phyloP scores from a whole-genome alignment of 2,329 filamentous ascomycete genomes.

The Cladosporium sp. region DNA sequence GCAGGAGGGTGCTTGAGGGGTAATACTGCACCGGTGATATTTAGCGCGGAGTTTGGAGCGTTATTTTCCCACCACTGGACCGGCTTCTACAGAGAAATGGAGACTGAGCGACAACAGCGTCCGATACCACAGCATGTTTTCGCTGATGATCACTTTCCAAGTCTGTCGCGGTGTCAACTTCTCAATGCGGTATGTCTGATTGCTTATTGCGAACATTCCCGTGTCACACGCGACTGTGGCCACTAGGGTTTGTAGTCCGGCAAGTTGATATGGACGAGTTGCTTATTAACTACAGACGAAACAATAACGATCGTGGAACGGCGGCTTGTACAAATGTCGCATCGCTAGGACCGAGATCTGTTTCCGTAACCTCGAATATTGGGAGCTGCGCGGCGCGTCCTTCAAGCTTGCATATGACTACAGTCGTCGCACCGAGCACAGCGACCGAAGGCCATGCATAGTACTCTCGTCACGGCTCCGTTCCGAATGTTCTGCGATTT shows the following conservation, averaged over 20 bases:
- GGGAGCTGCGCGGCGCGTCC: background rate
- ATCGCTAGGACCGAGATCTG: background rate
- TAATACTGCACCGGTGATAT: background rate
- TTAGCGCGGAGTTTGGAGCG: conserved; percentile 6
- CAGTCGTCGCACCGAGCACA: background rate
- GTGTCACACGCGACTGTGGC: background rate
- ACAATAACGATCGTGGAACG: background rate
- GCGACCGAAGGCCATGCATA: background rate
- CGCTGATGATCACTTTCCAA: background rate
- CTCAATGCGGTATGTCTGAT: background rate
- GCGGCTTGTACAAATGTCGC: background rate
- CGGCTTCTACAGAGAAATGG: background rate
- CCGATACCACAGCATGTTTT: background rate
- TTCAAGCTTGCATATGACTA: background rate
- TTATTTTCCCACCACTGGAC: conserved; percentile 1
- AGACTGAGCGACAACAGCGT: background rate
- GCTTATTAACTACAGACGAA: background rate
- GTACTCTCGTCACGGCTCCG: background rate
- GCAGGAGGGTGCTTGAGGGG: conserved; percentile 12
- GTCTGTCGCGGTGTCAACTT: background rate
- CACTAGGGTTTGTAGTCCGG: background rate
- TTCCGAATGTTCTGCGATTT: background rate
- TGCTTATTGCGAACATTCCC: background rate
- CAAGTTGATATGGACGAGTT: background rate
- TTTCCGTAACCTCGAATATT: background rate